Evolutionary conservation across 495 filamentous ascomycete genomes (phyloP).

Genomic region (Bacidia rubella): DNA sequence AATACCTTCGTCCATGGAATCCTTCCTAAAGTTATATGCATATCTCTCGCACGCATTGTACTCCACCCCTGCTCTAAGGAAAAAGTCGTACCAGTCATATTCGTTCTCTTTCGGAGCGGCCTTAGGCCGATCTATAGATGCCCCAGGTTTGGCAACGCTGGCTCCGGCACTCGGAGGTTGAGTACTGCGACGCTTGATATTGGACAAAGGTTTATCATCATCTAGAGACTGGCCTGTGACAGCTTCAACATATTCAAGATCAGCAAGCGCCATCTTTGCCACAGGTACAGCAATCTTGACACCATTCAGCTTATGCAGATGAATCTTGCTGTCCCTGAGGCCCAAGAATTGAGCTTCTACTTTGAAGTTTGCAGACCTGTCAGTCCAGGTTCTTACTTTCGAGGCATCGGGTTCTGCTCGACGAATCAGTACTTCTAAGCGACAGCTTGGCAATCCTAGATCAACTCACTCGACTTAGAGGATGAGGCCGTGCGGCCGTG

Average conservation of each 20-base stretch:
- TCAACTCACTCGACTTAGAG: constrained; percentile 60
- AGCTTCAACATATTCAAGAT: constrained; percentile 87
- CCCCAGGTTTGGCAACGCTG: constrained; percentile 33
- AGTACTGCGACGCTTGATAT: constrained; percentile 43
- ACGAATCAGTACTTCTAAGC: constrained; percentile 13
- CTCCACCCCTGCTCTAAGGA: constrained; percentile 79
- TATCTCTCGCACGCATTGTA: constrained; percentile 90
- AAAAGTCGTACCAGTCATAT: constrained; percentile 99
- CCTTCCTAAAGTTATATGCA: constrained; percentile 68
- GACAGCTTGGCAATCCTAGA: background rate
- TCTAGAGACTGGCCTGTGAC: constrained; percentile 78
- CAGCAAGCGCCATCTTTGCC: constrained; percentile 85
- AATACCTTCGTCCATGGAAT: constrained; percentile 90
- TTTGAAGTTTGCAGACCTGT: constrained; percentile 87
- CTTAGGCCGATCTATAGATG: constrained; percentile 33
- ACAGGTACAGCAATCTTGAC: constrained; percentile 97
- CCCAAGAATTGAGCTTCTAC: constrained; percentile 97
- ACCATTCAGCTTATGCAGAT: constrained; percentile 93
- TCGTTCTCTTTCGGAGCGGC: constrained; percentile 39
- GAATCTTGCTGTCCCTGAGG: constrained; percentile 87
- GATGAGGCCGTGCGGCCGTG: constrained; percentile 28
- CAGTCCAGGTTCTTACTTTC: constrained; percentile 85
- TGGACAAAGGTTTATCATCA: constrained; percentile 88
- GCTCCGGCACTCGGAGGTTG: constrained; percentile 13
- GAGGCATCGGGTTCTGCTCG: constrained; percentile 62